These are phyloP conservation scores for Fagopyrum tataricum DNA, from an alignment of 148 eudicot genomes.

Conservation along the genomic window DNA sequence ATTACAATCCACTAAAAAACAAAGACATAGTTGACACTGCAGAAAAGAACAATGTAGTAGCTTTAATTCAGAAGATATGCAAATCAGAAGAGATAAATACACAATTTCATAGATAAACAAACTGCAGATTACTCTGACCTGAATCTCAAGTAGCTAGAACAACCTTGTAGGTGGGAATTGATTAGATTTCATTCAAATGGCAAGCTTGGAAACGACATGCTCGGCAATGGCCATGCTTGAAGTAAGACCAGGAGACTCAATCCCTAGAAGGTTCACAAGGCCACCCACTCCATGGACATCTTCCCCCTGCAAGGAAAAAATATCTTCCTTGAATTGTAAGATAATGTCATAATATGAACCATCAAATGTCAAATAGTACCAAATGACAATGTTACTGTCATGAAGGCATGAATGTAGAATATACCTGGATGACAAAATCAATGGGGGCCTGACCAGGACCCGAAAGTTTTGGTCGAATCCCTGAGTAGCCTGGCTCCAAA, in stretches of 20 bases:
- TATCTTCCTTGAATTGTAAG: not conserved
- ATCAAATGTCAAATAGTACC: not conserved
- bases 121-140: not conserved
- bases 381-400: not conserved
- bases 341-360: not conserved
- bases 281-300: slow-evolving; percentile 66
- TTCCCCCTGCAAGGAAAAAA: slow-evolving; percentile 43
- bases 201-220: slow-evolving; percentile 40
- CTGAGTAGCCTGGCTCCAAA: slow-evolving; percentile 80
- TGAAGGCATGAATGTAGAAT: slow-evolving; percentile 4
- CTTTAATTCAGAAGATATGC: not conserved
- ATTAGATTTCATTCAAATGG: slow-evolving; percentile 6
- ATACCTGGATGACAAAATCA: slow-evolving; percentile 84
- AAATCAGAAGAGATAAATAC: not conserved
- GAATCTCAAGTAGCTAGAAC: not conserved
- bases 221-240: slow-evolving; percentile 86
- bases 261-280: slow-evolving; percentile 77
- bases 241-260: slow-evolving; percentile 90
- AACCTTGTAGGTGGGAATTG: not conserved
- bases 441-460: slow-evolving; percentile 55
- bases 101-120: not conserved
- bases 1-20: not conserved
- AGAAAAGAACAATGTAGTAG: not conserved
- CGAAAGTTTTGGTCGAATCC: slow-evolving; percentile 77
- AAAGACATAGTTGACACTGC: not conserved